Conservation (phyloP, 1,284 basidiomycete genomes). For the Moniliella sp. region DNA sequence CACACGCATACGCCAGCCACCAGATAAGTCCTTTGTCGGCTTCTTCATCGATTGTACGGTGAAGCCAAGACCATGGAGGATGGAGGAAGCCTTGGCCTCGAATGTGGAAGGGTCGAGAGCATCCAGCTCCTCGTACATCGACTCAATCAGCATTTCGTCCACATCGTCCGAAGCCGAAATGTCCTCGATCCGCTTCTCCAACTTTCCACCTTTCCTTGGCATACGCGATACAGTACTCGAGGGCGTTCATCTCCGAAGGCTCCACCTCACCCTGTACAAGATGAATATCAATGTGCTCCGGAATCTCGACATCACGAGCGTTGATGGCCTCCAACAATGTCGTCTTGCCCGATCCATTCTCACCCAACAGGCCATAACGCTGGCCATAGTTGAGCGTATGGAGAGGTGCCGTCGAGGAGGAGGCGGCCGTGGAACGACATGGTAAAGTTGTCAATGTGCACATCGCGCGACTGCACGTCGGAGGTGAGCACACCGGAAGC, state of each 20-base stretch:
- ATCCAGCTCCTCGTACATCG: conserved; percentile 89
- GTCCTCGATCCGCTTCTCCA: conserved; percentile 85
- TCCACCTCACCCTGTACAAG: conserved; percentile 86
- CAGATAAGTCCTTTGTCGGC: conserved; percentile 91
- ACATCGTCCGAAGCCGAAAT: conserved; percentile 68
- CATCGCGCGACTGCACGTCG: conserved; percentile 73
- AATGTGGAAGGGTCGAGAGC: conserved; percentile 85
- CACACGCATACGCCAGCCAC: conserved; percentile 97
- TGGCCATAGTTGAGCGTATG: conserved; percentile 79
- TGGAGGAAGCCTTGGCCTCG: conserved; percentile 81
- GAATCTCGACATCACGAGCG: conserved; percentile 61
- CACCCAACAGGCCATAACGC: conserved; percentile 78
- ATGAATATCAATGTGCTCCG: conserved; percentile 88
- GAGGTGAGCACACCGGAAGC: conserved; percentile 68
- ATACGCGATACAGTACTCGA: conserved; percentile 83
- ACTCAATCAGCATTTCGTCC: conserved; percentile 66
- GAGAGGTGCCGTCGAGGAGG: conserved; percentile 70
- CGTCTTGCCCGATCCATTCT: conserved; percentile 94
- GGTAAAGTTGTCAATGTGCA: conserved; percentile 89
- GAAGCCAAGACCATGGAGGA: conserved; percentile 91
- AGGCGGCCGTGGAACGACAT: conserved; percentile 91
- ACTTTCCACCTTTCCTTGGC: conserved; percentile 81
- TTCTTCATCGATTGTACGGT: conserved; percentile 74
- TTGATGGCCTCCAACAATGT: conserved; percentile 34
- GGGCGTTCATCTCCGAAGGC: conserved; percentile 78